These are phyloP conservation scores for Lasiosphaeria ovina DNA, from an alignment of 495 filamentous ascomycete genomes.

Conservation along the genomic window DNA sequence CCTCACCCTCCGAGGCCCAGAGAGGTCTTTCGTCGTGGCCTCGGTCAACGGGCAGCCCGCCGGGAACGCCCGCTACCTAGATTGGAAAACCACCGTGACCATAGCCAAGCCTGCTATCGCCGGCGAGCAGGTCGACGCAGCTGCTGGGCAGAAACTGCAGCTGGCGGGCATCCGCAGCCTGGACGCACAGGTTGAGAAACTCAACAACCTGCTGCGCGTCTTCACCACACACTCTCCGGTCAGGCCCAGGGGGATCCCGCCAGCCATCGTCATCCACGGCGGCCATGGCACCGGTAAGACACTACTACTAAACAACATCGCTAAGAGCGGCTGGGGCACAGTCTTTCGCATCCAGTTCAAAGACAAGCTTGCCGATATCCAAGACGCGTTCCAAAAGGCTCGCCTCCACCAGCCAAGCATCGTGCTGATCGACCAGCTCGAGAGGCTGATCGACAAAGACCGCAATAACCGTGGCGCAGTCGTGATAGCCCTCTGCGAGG, in stretches of 20 bases:
- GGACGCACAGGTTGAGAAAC: slow-evolving; percentile 56
- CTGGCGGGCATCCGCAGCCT: slow-evolving; percentile 61
- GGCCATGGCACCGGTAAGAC: slow-evolving; percentile 82
- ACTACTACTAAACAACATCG: slow-evolving; percentile 64
- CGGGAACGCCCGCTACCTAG: slow-evolving; percentile 39
- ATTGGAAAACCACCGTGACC: slow-evolving; percentile 36
- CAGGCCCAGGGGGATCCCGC: slow-evolving; percentile 35
- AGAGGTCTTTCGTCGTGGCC: slow-evolving; percentile 46
- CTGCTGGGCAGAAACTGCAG: slow-evolving; percentile 35
- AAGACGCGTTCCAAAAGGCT: slow-evolving; percentile 71
- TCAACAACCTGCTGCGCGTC: slow-evolving; percentile 64
- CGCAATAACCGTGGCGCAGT: slow-evolving; percentile 47
- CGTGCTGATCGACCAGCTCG: slow-evolving; percentile 79
- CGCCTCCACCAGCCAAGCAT: slow-evolving; percentile 70
- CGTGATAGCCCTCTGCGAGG: slow-evolving; percentile 49
- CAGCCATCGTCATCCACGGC: slow-evolving; percentile 74
- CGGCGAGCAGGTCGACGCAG: slow-evolving; percentile 13
- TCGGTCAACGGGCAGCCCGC: slow-evolving; percentile 43
- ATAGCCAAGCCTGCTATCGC: slow-evolving; percentile 22
- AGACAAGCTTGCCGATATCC: slow-evolving; percentile 58
- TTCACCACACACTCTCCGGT: slow-evolving; percentile 44
- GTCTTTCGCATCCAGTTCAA: slow-evolving; percentile 58
- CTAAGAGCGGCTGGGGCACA: slow-evolving; percentile 64
- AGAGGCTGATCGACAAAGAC: slow-evolving; percentile 68
- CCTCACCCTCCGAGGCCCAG: slow-evolving; percentile 41